A percentile compares a stretch with the other conserved stretches of the same genome.
Conservation (phyloP, 2,329 filamentous ascomycete genomes). For the Aspergillus melleus region DNA sequence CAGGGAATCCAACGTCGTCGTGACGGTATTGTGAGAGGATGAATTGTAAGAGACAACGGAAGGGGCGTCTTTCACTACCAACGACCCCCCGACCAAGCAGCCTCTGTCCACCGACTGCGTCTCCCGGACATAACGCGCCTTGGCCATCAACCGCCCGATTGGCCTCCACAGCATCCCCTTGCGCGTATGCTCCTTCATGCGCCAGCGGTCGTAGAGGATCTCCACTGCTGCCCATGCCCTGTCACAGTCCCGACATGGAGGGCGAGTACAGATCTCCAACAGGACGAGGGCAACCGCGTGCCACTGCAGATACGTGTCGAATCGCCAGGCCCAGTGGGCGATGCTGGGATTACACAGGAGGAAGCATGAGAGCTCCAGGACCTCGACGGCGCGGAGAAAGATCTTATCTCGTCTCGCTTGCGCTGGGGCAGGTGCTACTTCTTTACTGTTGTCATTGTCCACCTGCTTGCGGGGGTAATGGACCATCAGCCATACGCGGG, state of each 20-base stretch:
- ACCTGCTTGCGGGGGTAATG: conserved; percentile 11
- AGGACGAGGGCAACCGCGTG: conserved; percentile 62
- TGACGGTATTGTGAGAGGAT: too few relatives aligned
- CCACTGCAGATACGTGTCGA: conserved; percentile 63
- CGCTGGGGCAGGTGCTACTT: too few relatives aligned
- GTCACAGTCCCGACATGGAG: conserved; percentile 53
- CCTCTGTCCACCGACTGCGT: not conserved
- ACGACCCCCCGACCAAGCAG: too few relatives aligned
- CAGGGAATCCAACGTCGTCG: too few relatives aligned
- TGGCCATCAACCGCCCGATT: conserved; percentile 14
- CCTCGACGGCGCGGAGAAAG: conserved; percentile 68
- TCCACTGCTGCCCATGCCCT: conserved; percentile 60
- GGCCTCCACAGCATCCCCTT: conserved; percentile 10
- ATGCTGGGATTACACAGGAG: conserved; percentile 62
- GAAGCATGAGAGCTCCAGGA: conserved; percentile 66
- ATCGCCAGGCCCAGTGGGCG: conserved; percentile 62
- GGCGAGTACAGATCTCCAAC: conserved; percentile 60
- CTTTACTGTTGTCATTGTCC: not conserved
- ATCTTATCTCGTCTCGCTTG: conserved; percentile 37
- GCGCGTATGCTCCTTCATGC: not conserved
- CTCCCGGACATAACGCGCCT: conserved; percentile 11
- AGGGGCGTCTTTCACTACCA: too few relatives aligned
- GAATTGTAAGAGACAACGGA: too few relatives aligned
- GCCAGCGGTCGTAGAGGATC: conserved; percentile 28
- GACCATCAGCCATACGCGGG: conserved; percentile 19